Percentiles rank a stretch among this genome's conserved stretches.
phyloP scores from a whole-genome alignment of 805 yeast species.

The Wickerhamiella kurtzmanii region DNA sequence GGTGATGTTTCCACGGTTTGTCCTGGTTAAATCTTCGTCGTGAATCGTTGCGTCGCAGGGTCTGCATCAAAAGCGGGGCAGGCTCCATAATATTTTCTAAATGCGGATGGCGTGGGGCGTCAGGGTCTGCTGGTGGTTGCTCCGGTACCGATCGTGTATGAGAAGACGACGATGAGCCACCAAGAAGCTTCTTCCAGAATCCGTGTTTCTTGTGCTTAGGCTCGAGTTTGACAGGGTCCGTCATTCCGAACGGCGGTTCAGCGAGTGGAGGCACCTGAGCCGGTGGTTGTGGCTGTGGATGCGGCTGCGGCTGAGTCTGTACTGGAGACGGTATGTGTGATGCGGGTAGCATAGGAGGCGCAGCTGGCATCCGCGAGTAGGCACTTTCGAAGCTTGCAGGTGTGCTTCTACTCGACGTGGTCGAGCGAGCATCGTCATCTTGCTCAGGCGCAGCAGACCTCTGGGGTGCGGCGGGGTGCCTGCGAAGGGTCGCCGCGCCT shows the following conservation, averaged over 20 bases:
- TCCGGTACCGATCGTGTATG: neutral
- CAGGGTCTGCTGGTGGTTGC: too few relatives aligned
- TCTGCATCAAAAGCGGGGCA: slow-evolving; percentile 12
- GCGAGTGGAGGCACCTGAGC: too few relatives aligned
- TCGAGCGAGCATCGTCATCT: neutral
- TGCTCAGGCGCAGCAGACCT: neutral
- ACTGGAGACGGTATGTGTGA: neutral
- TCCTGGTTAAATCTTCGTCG: slow-evolving; percentile 56
- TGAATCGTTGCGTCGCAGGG: slow-evolving; percentile 29
- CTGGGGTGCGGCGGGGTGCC: neutral
- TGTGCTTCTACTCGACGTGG: neutral
- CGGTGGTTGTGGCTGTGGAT: too few relatives aligned
- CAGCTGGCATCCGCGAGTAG: neutral
- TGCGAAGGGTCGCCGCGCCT: neutral
- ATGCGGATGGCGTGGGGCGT: too few relatives aligned
- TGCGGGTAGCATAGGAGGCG: neutral
- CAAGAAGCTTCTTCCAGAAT: neutral
- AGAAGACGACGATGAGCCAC: neutral
- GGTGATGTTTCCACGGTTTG: slow-evolving; percentile 89
- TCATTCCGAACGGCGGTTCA: neutral
- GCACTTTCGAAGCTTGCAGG: neutral
- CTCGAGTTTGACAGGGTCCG: slow-evolving; percentile 1
- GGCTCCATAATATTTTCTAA: too few relatives aligned
- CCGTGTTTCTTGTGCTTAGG: slow-evolving; percentile 2
- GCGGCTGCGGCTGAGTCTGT: too few relatives aligned